Evolutionary conservation across 805 yeast genomes (phyloP).

Genomic region (Torulaspora franciscae): DNA sequence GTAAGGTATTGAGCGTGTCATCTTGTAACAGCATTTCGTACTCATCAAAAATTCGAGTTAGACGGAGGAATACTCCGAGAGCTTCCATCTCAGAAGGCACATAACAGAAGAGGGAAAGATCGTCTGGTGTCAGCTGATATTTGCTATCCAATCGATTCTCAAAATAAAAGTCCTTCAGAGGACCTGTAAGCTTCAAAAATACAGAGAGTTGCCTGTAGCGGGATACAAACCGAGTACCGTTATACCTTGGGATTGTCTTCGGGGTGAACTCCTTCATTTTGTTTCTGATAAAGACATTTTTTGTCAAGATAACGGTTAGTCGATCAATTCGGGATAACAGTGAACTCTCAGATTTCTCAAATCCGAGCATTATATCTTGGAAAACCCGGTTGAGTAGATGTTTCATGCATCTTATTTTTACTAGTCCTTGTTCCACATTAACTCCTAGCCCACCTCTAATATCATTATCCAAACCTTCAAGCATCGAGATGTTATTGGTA

Average conservation of each 20-base stretch:
- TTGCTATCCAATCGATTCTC: conserved; percentile 7
- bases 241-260: conserved; percentile 7
- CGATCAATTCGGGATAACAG: conserved; percentile 14
- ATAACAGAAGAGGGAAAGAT: conserved; percentile 9
- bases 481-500: conserved; percentile 9
- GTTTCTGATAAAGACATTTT: conserved; percentile 10
- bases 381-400: conserved; percentile 10
- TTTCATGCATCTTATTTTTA: conserved; percentile 10
- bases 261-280: conserved; percentile 8
- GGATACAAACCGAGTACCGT: conserved; percentile 9
- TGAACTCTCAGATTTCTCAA: conserved; percentile 5
- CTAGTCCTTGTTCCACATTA: conserved; percentile 5
- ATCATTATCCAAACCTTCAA: conserved; percentile 8
- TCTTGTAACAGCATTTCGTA: conserved; percentile 12
- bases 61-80: conserved; percentile 8
- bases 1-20: conserved; percentile 9
- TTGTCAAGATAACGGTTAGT: conserved; percentile 6
- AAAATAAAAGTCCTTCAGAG: conserved; percentile 5
- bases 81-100: conserved; percentile 8
- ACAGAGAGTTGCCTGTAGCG: conserved; percentile 11
- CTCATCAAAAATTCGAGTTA: conserved; percentile 13
- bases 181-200: conserved; percentile 8
- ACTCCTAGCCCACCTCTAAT: conserved; percentile 8
- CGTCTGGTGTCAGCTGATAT: conserved; percentile 11
- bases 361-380: conserved; percentile 8